A percentile compares a stretch with the other conserved stretches of the same genome.
phyloP scores from a whole-genome alignment of 1,139 yeast genomes.

The Saccharomycopsis crataegensis region DNA sequence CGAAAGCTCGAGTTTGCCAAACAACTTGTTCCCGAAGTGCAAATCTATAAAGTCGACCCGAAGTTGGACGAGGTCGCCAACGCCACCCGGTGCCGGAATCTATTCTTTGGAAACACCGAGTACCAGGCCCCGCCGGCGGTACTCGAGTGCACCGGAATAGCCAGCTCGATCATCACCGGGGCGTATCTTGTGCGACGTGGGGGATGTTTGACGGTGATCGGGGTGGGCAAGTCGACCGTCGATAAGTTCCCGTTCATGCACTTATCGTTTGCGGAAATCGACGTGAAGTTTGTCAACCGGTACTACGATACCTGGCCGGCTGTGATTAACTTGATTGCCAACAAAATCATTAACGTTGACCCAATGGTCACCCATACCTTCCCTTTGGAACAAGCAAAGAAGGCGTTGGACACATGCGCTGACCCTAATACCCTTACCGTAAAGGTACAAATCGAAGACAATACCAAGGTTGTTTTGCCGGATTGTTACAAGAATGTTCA shows the following conservation, averaged over 20 bases:
- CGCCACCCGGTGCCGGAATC: slow-evolving; percentile 28
- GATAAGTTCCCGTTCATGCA: slow-evolving; percentile 37
- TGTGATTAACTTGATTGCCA: slow-evolving; percentile 26
- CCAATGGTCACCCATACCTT: slow-evolving; percentile 29
- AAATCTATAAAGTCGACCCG: slow-evolving; percentile 29
- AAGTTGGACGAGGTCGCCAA: slow-evolving; percentile 25
- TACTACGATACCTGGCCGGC: slow-evolving; percentile 36
- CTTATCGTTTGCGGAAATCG: slow-evolving; percentile 33
- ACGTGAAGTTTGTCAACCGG: slow-evolving; percentile 34
- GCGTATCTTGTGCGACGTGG: slow-evolving; percentile 32
- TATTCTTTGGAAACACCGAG: slow-evolving; percentile 26
- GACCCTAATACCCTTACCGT: slow-evolving; percentile 28
- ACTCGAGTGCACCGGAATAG: slow-evolving; percentile 32
- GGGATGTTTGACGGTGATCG: slow-evolving; percentile 31
- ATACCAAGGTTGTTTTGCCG: slow-evolving; percentile 12
- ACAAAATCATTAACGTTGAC: slow-evolving; percentile 28
- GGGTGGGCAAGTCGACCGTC: slow-evolving; percentile 32
- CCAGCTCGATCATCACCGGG: slow-evolving; percentile 28
- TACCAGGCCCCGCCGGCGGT: slow-evolving; percentile 27
- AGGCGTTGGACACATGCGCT: slow-evolving; percentile 27
- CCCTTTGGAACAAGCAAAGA: slow-evolving; percentile 27
- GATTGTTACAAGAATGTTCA: neutral
- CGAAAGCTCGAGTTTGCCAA: slow-evolving; percentile 30
- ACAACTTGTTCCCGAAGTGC: slow-evolving; percentile 28
- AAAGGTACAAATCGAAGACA: slow-evolving; percentile 26